Evolutionary conservation across 148 eudicot genomes (phyloP), one percentile per base, ranked within the genome.

Genomic region (Rhododendron simsii): DNA sequence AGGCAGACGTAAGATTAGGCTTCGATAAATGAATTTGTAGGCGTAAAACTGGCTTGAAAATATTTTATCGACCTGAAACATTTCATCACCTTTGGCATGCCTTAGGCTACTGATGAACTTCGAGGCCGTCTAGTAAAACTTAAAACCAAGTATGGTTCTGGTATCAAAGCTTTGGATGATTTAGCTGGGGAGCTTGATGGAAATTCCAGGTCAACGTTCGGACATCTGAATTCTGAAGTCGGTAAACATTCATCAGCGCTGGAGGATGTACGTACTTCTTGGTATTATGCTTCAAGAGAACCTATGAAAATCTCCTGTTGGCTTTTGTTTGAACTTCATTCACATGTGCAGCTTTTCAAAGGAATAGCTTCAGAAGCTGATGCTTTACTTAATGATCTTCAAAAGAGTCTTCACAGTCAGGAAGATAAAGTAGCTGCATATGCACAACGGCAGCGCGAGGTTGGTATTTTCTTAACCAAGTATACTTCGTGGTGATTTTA

Each of bases 71-170:
- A 61, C 28, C 59, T 78, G 20, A 57, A 77, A 78, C n/a, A 67
- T 39, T 61, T 44, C 21, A 55, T 80, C 50, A 84, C 80, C 33
- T 83, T 82, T 45, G 55, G 37, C 85, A 74, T 76, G 35, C 45
- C 85, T 89, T 87, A 98, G 99, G 98, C 98, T 81, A 91, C 98
- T 86, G 98, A 93, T 89, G 93, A 92, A 89, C 93, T 98, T 85
- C 92, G 93, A 84, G 86, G 87, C 83, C 91, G 89, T 69, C 92
- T 98, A 73, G 92, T 78, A 82, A 93, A 93, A 90, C 91, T 95
- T 83, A 98, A 92, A 91, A 89, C 88, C 39, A 91, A 94, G 96
- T 93, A 93, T 87, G 95, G 95, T 84, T 93, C 94, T 88, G 98
- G 99, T 77, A 90, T 98, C 86, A 90, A 94, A 90, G 86, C 93